phyloP scores from a whole-genome alignment of 192 early-diverging fungal genomes.

The Coemansia sp. region DNA sequence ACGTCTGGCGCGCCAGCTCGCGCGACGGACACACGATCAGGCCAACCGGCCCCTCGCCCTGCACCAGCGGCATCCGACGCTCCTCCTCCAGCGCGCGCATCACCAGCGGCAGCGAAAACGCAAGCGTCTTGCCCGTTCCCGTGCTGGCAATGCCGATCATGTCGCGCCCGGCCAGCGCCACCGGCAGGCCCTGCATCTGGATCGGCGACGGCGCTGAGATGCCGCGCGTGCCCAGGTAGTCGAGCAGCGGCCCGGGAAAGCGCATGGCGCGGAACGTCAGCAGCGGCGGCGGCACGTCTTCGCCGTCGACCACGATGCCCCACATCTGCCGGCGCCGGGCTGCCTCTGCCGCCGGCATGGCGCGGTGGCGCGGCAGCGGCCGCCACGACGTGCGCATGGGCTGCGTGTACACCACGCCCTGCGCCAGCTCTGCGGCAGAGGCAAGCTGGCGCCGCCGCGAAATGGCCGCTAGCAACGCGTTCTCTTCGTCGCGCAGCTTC shows the following conservation, averaged over 20 bases:
- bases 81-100: conserved; percentile 95
- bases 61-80: conserved; percentile 68
- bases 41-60: conserved; percentile 90
- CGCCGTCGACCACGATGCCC: conserved; percentile 89
- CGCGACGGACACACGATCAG: conserved; percentile 95
- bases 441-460: conserved; percentile 74
- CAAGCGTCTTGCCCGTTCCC: conserved; percentile 94
- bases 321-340: conserved; percentile 70
- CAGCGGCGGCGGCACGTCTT: conserved; percentile 80
- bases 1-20: conserved; percentile 93
- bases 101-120: conserved; percentile 91
- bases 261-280: conserved; percentile 83
- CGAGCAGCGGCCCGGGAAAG: conserved; percentile 72
- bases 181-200: conserved; percentile 95
- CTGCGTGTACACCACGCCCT: conserved; percentile 82
- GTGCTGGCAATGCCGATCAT: conserved; percentile 99
- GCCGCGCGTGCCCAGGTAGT: conserved; percentile 73
- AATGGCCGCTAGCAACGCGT: conserved; percentile 78
- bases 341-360: conserved; percentile 52
- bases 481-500: conserved; percentile 78
- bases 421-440: conserved; percentile 81
- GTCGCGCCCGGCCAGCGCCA: conserved; percentile 83
- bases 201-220: conserved; percentile 93
- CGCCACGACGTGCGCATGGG: conserved; percentile 84
- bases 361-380: conserved; percentile 70